These are phyloP conservation scores for Pseudocercospora eumusae DNA, from an alignment of 2,329 filamentous ascomycete species.

Conservation along the genomic window DNA sequence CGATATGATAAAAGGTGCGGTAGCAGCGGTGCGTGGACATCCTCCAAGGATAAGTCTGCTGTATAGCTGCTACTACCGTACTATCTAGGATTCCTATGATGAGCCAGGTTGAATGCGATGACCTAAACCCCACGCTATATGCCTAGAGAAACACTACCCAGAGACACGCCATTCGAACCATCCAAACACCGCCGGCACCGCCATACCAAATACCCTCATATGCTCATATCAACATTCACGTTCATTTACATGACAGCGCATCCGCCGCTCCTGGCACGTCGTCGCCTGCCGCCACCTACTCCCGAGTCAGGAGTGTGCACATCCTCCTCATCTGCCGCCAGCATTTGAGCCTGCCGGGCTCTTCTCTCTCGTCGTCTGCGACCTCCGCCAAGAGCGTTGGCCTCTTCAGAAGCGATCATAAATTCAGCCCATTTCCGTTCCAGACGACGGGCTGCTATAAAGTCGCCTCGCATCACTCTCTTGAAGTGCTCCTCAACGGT, in stretches of 20 bases:
- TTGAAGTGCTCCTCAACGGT: conserved; percentile 93
- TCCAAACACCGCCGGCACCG: conserved; percentile 6
- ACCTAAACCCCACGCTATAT: conserved; percentile 3
- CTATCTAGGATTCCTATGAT: background rate
- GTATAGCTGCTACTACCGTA: background rate
- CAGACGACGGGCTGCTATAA: conserved; percentile 71
- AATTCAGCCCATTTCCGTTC: conserved; percentile 92
- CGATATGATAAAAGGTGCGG: no score
- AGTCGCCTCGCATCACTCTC: conserved; percentile 75
- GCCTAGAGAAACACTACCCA: background rate
- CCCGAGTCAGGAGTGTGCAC: conserved; percentile 37
- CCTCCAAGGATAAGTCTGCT: background rate
- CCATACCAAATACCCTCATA: conserved; percentile 12
- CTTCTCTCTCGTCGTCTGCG: conserved; percentile 70
- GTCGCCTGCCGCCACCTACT: conserved; percentile 46
- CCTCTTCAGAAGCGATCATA: conserved; percentile 90
- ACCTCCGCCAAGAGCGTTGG: conserved; percentile 66
- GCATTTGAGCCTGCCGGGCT: conserved; percentile 76
- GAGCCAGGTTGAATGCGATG: background rate
- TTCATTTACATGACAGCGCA: conserved; percentile 51
- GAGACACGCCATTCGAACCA: conserved; percentile 1
- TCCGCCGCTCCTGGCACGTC: conserved; percentile 52
- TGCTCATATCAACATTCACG: conserved; percentile 2
- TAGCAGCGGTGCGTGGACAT: background rate
- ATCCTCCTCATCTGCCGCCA: conserved; percentile 80